Evolutionary conservation across 768 basidiomycete genomes (phyloP).

Genomic region (Hortiboletus campestris): DNA sequence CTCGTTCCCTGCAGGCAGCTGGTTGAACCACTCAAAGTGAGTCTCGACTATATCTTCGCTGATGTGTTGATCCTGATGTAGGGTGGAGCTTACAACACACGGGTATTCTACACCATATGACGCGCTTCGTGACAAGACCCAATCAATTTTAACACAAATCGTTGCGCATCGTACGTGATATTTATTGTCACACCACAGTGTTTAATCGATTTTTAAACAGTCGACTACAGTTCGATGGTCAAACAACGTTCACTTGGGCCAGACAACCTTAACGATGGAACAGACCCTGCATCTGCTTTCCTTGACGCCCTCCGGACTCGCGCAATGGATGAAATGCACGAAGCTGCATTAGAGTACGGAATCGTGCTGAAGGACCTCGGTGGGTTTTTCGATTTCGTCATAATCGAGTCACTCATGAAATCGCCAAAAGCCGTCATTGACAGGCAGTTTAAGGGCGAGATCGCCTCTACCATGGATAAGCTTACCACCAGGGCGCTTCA

Average conservation of each 20-base stretch:
- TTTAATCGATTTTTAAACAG: conserved; percentile 21
- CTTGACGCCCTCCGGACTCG: conserved; percentile 77
- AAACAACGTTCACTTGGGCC: conserved; percentile 80
- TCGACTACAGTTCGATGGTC: conserved; percentile 62
- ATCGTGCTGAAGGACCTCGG: conserved; percentile 80
- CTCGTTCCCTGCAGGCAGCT: conserved; percentile 39
- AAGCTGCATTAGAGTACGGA: conserved; percentile 80
- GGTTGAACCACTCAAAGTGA: conserved; percentile 48
- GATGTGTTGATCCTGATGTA: conserved; percentile 39
- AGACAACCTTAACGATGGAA: conserved; percentile 69
- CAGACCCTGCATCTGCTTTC: conserved; percentile 71
- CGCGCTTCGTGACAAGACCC: conserved; percentile 76
- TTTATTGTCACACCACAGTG: neutral
- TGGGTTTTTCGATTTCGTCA: conserved; percentile 25
- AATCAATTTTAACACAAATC: conserved; percentile 84
- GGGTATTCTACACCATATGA: conserved; percentile 85
- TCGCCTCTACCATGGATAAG: conserved; percentile 82
- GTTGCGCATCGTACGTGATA: conserved; percentile 66
- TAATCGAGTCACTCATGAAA: conserved; percentile 1
- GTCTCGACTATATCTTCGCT: neutral
- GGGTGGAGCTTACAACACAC: conserved; percentile 68
- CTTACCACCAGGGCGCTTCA: conserved; percentile 80
- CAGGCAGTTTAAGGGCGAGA: conserved; percentile 86
- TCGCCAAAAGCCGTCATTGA: conserved; percentile 71
- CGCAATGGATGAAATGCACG: conserved; percentile 85